Evolutionary conservation across 2,329 filamentous ascomycete genomes (phyloP), one percentile per base, ranked within the genome.

Genomic region (Colletotrichum tanaceti): DNA sequence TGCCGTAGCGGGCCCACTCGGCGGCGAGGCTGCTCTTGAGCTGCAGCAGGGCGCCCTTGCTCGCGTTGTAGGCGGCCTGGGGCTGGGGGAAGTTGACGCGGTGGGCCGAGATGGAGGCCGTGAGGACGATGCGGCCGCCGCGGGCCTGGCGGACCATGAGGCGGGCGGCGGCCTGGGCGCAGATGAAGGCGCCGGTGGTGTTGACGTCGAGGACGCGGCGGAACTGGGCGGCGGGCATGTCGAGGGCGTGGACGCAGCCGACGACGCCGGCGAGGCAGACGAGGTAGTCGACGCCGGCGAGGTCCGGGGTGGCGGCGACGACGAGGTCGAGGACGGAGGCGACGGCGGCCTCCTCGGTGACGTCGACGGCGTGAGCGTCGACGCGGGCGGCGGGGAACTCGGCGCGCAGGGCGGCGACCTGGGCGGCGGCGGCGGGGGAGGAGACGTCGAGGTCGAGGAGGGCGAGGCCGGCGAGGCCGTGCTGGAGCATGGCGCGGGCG

Each of bases 61-160:
- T 88, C 1, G 89, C 88, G 72, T 94, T 94, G 75, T 94, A 94
- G 0, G 88, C 86, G 0, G 82, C 83, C 74, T 94, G 91, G 0
- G 91, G 90, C 74, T 93, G 91, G 0, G 91, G 91, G 73, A 83
- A 93, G 73, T 93, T 93, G 64, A 91, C 90, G 2, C 84, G 76
- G 71, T 93, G 90, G 0, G 84, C 91, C 1, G 88, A 91, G 55
- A 93, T 91, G 13, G 86, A 90, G 0, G 91, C 89, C 0, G 88
- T 88, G 67, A 94, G 85, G 1, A 90, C 80, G 63, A 93, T 91
- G 47, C 84, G 84, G 0, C 91, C 91, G 0, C 87, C 85, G 0
- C 76, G 82, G 0, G 81, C 79, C 59, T 82, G 76, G 11, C 72
- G 63, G 14, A 86, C 81, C 85, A 91, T 90, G n/a, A 84, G 79